These are phyloP conservation scores for Dillenia suffruticosa DNA, from an alignment of 164 flowering plant species.

Conservation along the genomic window DNA sequence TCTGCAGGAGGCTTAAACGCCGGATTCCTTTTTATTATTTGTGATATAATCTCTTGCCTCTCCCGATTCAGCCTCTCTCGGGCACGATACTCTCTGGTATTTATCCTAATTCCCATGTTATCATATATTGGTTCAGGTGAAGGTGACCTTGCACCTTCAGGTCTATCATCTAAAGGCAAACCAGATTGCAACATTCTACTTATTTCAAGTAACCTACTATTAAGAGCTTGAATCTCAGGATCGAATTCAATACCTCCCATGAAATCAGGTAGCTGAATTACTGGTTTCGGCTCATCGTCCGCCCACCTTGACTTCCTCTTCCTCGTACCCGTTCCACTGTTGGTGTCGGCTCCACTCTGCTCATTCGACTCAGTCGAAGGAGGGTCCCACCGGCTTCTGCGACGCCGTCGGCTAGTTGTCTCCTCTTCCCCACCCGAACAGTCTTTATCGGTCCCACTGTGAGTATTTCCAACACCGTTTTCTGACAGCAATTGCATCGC, in stretches of 20 bases:
- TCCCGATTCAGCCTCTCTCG: conserved; percentile 78
- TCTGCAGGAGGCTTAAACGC: conserved; percentile 92
- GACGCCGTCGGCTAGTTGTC: conserved; percentile 48
- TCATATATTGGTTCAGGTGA: conserved; percentile 95
- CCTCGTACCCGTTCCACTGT: conserved; percentile 27
- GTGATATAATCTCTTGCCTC: conserved; percentile 77
- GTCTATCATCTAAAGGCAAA: conserved; percentile 75
- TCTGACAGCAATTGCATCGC: conserved; percentile 39
- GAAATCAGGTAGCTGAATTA: conserved; percentile 80
- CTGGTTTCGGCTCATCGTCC: conserved; percentile 76
- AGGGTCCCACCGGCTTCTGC: conserved; percentile 86
- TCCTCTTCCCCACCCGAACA: conserved; percentile 84
- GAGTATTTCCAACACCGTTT: conserved; percentile 44
- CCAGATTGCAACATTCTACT: conserved; percentile 72
- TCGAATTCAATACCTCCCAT: conserved; percentile 95
- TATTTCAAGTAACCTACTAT: conserved; percentile 74
- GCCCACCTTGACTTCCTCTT: conserved; percentile 86
- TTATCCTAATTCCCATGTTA: conserved; percentile 87
- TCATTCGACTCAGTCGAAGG: conserved; percentile 36
- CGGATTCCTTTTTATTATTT: conserved; percentile 76
- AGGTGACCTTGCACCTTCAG: conserved; percentile 89
- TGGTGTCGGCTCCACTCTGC: conserved; percentile 31
- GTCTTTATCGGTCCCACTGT: conserved; percentile 56
- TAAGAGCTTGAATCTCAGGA: conserved; percentile 81
- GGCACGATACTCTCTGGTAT: conserved; percentile 88